Percentiles rank a stretch among this genome's conserved stretches.
Conservation (phyloP, 345 rosid species). For the Lepidium aucheri region DNA sequence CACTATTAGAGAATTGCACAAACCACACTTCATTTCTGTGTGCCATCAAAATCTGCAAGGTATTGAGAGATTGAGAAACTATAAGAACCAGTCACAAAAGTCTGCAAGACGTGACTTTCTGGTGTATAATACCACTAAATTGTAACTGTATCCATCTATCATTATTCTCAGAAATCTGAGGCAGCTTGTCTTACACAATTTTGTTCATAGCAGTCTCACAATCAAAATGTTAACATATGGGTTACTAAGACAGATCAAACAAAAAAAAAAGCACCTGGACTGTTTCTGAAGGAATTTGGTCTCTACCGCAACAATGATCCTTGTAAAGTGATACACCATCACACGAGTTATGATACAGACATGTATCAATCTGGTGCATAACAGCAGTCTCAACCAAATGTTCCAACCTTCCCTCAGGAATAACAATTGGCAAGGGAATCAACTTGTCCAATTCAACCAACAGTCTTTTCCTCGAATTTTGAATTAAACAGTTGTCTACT, state of each 20-base stretch:
- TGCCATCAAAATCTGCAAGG: slow-evolving; percentile 65
- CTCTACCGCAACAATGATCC: slow-evolving; percentile 68
- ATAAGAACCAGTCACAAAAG: not conserved
- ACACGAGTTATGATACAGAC: slow-evolving; percentile 63
- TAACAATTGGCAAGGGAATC: slow-evolving; percentile 50
- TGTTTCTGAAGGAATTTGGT: slow-evolving; percentile 78
- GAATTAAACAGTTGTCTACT: slow-evolving; percentile 27
- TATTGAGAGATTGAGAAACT: not conserved
- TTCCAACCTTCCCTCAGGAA: slow-evolving; percentile 64
- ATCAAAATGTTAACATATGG: not conserved
- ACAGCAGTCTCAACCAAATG: slow-evolving; percentile 61
- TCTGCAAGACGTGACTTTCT: not conserved
- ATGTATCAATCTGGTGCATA: slow-evolving; percentile 52
- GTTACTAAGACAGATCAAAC: not conserved
- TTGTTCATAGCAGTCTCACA: not conserved
- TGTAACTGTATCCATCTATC: not conserved
- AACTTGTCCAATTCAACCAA: slow-evolving; percentile 48
- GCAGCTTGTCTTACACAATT: not conserved
- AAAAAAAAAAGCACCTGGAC: slow-evolving; percentile 47
- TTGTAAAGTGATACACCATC: slow-evolving; percentile 51
- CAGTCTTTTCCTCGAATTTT: slow-evolving; percentile 40
- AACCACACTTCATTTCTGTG: slow-evolving; percentile 93
- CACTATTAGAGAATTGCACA: slow-evolving; percentile 76
- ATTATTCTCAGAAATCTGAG: not conserved
- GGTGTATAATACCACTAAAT: not conserved